Percentiles rank a stretch among this genome's conserved stretches.
Conservation (phyloP, 805 yeast genomes). For the Suhomyces prunicola region DNA sequence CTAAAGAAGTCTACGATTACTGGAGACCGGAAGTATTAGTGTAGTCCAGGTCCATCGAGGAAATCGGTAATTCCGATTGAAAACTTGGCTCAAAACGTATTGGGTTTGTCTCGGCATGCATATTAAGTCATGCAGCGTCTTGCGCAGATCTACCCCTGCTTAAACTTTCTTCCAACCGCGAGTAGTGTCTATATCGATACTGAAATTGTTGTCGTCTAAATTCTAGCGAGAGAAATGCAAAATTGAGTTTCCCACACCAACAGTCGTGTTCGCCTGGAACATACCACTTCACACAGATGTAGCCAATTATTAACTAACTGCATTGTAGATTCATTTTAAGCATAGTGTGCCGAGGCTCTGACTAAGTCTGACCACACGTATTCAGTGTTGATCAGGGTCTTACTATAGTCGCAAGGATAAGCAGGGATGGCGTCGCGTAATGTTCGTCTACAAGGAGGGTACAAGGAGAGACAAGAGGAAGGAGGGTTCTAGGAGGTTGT, state of each 20-base stretch:
- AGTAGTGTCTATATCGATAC: neutral
- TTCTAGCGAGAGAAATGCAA: neutral
- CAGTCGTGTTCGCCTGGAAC: neutral
- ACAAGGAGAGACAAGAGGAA: neutral
- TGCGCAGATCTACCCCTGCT: neutral
- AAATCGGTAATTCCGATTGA: neutral
- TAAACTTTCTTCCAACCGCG: neutral
- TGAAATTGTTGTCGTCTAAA: neutral
- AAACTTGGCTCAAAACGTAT: neutral
- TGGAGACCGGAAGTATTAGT: neutral
- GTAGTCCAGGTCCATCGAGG: neutral
- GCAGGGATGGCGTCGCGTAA: neutral
- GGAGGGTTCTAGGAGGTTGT: neutral
- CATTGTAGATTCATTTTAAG: neutral
- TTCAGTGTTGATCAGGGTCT: neutral
- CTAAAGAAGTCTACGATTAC: neutral
- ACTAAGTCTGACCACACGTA: no score
- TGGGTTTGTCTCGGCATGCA: neutral
- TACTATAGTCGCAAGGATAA: neutral
- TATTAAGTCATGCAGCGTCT: neutral
- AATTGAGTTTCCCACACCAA: neutral
- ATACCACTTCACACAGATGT: neutral
- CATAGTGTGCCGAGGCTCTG: neutral
- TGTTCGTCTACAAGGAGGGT: neutral
- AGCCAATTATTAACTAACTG: no score